Evolutionary conservation across 148 eudicot species (phyloP).

Genomic region (Oxyria digyna): DNA sequence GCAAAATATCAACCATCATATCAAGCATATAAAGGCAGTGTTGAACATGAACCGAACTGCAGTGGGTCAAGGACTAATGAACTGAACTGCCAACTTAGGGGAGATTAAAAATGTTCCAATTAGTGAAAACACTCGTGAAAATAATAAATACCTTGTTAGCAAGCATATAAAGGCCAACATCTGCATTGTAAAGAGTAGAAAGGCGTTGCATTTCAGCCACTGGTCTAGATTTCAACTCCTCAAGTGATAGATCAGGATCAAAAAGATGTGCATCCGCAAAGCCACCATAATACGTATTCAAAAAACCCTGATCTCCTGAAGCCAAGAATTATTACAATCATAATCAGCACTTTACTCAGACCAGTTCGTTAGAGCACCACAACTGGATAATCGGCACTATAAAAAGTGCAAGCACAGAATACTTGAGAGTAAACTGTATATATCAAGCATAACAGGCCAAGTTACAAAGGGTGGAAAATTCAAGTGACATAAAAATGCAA

Average conservation of each 20-base stretch:
- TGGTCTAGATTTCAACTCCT: conserved; percentile 53
- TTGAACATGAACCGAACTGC: too few relatives aligned
- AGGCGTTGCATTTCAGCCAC: conserved; percentile 84
- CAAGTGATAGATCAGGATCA: conserved; percentile 45
- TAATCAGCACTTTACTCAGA: neutral
- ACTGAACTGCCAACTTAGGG: neutral
- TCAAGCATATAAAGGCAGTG: too few relatives aligned
- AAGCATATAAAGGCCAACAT: conserved; percentile 99
- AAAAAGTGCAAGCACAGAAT: neutral
- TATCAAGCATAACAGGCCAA: neutral
- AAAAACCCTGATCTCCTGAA: conserved; percentile 94
- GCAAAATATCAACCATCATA: neutral
- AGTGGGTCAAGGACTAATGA: neutral
- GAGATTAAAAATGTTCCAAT: neutral
- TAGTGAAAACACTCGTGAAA: neutral
- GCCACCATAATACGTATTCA: conserved; percentile 74
- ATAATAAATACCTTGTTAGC: conserved; percentile 70
- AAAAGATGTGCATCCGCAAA: conserved; percentile 82
- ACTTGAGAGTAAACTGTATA: neutral
- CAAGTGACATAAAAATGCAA: neutral
- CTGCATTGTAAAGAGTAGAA: conserved; percentile 92
- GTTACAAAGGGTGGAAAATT: neutral
- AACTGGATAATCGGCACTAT: neutral
- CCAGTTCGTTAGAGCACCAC: neutral
- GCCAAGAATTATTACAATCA: conserved; percentile 1